Conservation (phyloP, 441 rosid species). For the Pelargonium myrrhifolium region DNA sequence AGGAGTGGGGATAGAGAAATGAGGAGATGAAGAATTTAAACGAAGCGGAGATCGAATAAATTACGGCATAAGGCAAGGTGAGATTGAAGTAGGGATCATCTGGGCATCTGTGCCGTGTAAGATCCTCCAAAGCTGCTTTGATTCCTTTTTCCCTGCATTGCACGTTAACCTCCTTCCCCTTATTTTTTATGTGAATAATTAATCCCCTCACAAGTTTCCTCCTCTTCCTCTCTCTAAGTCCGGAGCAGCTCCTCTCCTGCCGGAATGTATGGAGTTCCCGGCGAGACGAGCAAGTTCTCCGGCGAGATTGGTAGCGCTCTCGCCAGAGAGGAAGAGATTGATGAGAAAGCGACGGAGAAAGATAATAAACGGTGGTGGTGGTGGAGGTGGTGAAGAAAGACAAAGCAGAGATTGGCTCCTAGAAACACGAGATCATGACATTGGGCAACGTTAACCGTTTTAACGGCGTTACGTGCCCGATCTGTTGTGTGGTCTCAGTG, state of each 20-base stretch:
- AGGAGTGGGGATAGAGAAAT: conserved; percentile 2
- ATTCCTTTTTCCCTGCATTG: conserved; percentile 51
- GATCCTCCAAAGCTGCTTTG: conserved; percentile 29
- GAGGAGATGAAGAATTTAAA: conserved; percentile 24
- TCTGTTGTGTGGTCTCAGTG: conserved; percentile 17
- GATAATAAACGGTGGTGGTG: neutral
- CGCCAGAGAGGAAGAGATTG: conserved; percentile 36
- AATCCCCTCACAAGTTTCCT: neutral
- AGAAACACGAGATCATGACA: conserved; percentile 23
- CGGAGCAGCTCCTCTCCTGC: neutral
- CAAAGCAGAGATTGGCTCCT: conserved; percentile 21
- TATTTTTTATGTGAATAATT: neutral
- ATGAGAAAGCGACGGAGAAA: conserved; percentile 4
- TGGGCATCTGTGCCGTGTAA: conserved; percentile 25
- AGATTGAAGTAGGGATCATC: conserved; percentile 38
- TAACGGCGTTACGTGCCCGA: conserved; percentile 29
- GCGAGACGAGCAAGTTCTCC: conserved; percentile 22
- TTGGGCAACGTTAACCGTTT: conserved; percentile 22
- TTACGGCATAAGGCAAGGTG: conserved; percentile 59
- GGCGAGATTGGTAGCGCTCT: conserved; percentile 34
- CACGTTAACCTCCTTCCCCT: conserved; percentile 5
- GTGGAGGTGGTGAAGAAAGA: neutral
- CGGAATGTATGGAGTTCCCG: conserved; percentile 18
- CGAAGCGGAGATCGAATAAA: conserved; percentile 39
- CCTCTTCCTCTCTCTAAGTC: neutral